phyloP scores from a whole-genome alignment of 768 basidiomycete species.

The Lactarius sanguifluus region DNA sequence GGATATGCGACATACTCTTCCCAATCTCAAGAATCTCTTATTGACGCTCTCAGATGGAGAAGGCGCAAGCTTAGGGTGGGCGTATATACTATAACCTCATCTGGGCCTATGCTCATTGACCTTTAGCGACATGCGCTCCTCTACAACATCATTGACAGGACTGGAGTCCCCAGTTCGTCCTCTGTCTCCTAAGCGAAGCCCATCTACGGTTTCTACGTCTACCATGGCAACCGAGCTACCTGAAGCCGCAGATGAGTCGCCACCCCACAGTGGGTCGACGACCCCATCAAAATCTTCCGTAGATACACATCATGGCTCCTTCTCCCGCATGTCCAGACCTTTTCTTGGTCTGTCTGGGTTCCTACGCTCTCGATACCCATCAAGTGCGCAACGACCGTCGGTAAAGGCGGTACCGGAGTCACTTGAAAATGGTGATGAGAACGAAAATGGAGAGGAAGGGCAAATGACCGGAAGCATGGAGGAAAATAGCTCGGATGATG shows the following conservation, averaged over 20 bases:
- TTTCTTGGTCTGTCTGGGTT: conserved; percentile 51
- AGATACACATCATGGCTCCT: conserved; percentile 12
- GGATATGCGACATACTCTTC: conserved; percentile 94
- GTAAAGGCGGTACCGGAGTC: conserved; percentile 31
- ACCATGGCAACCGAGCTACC: conserved; percentile 32
- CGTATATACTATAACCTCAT: conserved; percentile 9
- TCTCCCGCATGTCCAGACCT: conserved; percentile 47
- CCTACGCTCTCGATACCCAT: conserved; percentile 60
- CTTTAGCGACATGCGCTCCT: conserved; percentile 6
- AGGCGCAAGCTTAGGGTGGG: conserved; percentile 48
- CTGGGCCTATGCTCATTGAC: not conserved
- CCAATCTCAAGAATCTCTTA: conserved; percentile 92
- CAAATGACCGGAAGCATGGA: conserved; percentile 22
- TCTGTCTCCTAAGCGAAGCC: conserved; percentile 1
- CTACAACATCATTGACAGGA: conserved; percentile 12
- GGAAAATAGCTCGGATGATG: conserved; percentile 9
- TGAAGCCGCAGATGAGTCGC: conserved; percentile 40
- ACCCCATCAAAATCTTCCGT: conserved; percentile 49
- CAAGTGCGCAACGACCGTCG: conserved; percentile 37
- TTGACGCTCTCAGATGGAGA: conserved; percentile 81
- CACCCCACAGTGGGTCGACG: conserved; percentile 53
- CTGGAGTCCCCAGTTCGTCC: conserved; percentile 19
- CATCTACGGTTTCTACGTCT: conserved; percentile 5
- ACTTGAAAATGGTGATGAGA: conserved; percentile 29
- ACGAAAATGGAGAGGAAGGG: conserved; percentile 28